A percentile compares a stretch with the other conserved stretches of the same genome.
Conservation (phyloP, 2,329 filamentous ascomycete genomes). For the Penicillium janthinellum region DNA sequence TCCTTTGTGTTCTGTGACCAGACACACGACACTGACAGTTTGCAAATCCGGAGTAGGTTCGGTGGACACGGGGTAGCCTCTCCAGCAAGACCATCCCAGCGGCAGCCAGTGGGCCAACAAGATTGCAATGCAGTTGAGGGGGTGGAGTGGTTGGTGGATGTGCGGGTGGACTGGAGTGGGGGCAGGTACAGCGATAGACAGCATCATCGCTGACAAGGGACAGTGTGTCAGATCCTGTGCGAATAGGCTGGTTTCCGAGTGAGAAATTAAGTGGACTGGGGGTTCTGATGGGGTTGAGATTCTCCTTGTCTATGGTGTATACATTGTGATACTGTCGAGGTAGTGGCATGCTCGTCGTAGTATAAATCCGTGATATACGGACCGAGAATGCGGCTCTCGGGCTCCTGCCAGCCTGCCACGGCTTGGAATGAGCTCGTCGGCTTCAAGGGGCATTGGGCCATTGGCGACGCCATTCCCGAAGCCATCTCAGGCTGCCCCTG, state of each 20-base stretch:
- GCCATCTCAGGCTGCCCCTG: background rate
- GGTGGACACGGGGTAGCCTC: background rate
- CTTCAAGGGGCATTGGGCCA: background rate
- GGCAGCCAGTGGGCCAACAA: constrained; percentile 2
- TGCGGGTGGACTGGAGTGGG: constrained; percentile 5
- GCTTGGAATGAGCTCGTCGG: background rate
- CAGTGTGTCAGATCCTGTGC: background rate
- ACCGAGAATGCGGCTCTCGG: background rate
- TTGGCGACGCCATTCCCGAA: background rate
- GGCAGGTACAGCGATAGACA: background rate
- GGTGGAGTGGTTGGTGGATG: constrained; percentile 8
- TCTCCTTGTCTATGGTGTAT: background rate
- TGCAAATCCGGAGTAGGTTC: constrained; percentile 14
- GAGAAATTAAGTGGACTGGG: background rate
- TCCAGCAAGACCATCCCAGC: background rate
- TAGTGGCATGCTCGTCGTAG: background rate
- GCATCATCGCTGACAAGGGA: background rate
- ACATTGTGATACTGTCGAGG: no score
- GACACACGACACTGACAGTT: constrained; percentile 10
- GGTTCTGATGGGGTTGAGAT: background rate
- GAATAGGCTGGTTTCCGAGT: constrained; percentile 17
- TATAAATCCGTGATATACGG: background rate
- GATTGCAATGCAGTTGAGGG: background rate
- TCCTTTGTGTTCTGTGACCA: constrained; percentile 2
- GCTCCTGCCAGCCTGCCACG: background rate